Evolutionary conservation across 495 filamentous ascomycete species (phyloP), one percentile per base, ranked within the genome.

Genomic region (Chaetomidium leptoderma): DNA sequence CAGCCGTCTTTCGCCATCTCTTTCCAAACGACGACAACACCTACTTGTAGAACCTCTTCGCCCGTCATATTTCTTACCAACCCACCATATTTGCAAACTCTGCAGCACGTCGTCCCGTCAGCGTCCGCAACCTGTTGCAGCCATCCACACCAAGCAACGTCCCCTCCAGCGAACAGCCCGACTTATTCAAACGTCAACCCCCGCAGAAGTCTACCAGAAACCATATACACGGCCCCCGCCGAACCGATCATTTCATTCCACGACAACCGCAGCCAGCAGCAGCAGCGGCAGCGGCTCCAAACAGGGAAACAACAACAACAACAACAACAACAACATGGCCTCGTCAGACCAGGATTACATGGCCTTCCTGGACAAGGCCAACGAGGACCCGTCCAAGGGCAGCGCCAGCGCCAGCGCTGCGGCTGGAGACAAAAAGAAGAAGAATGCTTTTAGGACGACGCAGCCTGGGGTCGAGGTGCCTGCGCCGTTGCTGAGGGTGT

Each of bases 331-430:
- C 6, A 92, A 50, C n/a, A 4, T 3, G 26, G 23, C 49, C 2
- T 27, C 90, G 86, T 86, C 86, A 21, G 90, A 95, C 76, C 83
- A 87, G 48, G 84, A 84, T 62, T 96, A 95, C 78, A 78, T 82
- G 70, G 74, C 83, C 63, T 95, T 96, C 68, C 77, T 96, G 48
- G 76, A 93, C 70, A 91, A 92, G 71, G 90, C 90, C 40, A 93
- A 92, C 72, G 71, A 81, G 66, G 83, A 88, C 67, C 82, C 81
- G 17, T 74, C 77, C 56, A 76, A 72, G 17, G 77, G 80, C 10
- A 55, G 65, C 16, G 61, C 68, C 16, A 63, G 29, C 17, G 24
- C 27, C 37, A 11, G 23, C 11, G 13, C 35, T 33, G 11, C 32
- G 6, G 11, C 32, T 33, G 32, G 32, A 0, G 27, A 30, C 3